Evolutionary conservation across 2,329 filamentous ascomycete genomes (phyloP).

Genomic region (Phialocephala subalpina): DNA sequence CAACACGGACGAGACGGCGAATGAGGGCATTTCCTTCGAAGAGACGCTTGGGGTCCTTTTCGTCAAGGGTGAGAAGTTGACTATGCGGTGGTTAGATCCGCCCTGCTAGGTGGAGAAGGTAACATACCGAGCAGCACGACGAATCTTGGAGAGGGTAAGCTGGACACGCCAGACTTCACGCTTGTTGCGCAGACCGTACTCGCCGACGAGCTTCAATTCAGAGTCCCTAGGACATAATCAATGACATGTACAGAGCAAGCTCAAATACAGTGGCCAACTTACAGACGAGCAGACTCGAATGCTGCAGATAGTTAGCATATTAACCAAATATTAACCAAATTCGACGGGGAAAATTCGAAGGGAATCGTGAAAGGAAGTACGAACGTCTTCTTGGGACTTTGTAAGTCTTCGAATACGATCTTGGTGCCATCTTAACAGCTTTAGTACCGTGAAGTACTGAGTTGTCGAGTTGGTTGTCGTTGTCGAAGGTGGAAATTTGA

Average conservation of each 20-base stretch:
- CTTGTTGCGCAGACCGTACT: constrained; percentile 99
- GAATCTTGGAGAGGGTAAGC: constrained; percentile 99
- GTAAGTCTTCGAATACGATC: constrained; percentile 98
- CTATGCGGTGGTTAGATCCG: constrained; percentile 55
- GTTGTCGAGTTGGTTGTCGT: constrained; percentile 3
- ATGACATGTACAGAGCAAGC: constrained; percentile 99
- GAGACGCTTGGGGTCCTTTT: constrained; percentile 99
- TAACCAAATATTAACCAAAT: constrained; percentile 1
- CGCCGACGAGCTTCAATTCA: constrained; percentile 99
- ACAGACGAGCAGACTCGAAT: constrained; percentile 99
- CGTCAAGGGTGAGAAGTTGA: constrained; percentile 99
- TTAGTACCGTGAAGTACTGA: no score
- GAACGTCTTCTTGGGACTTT: constrained; percentile 90
- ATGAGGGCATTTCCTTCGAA: constrained; percentile 99
- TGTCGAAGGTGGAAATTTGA: background rate
- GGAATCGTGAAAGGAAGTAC: constrained; percentile 21
- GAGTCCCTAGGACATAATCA: constrained; percentile 86
- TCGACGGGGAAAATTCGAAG: background rate
- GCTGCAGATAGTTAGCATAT: constrained; percentile 57
- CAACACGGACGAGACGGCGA: constrained; percentile 99
- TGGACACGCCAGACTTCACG: constrained; percentile 99
- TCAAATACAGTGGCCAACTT: constrained; percentile 99
- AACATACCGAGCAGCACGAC: constrained; percentile 98
- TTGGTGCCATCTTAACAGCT: constrained; percentile 54
- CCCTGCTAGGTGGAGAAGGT: background rate